Evolutionary conservation across 2,329 filamentous ascomycete species (phyloP).

Genomic region (Fulvia fulva): DNA sequence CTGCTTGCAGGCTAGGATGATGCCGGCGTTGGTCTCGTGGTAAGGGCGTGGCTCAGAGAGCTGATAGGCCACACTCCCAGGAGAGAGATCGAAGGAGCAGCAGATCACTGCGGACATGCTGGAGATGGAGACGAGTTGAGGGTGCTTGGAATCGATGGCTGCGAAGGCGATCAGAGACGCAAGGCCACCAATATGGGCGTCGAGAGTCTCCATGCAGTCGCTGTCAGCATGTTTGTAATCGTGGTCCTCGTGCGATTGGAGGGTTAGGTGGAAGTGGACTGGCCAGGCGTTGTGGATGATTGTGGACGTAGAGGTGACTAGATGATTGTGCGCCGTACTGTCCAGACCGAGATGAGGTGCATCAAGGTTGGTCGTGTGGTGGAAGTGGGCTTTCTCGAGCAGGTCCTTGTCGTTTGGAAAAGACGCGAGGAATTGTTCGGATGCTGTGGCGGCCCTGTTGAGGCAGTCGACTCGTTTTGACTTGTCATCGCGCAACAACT

Average conservation of each 20-base stretch:
- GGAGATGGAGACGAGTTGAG: neutral
- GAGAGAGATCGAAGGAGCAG: no score
- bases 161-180: neutral
- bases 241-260: constrained; percentile 15
- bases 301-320: constrained; percentile 22
- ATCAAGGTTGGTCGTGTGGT: constrained; percentile 24
- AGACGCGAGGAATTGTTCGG: constrained; percentile 18
- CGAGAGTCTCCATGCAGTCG: neutral
- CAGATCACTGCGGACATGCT: neutral
- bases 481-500: constrained; percentile 24
- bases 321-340: constrained; percentile 16
- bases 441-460: constrained; percentile 23
- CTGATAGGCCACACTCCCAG: no score
- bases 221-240: neutral
- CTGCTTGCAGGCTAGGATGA: no score
- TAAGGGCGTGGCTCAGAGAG: no score
- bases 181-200: neutral
- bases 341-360: constrained; percentile 26
- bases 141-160: neutral
- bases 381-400: constrained; percentile 18
- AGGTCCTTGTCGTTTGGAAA: constrained; percentile 24
- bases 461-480: constrained; percentile 33
- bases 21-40: no score
- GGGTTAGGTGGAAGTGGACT: constrained; percentile 35
- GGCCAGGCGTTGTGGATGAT: constrained; percentile 39